A percentile compares a stretch with the other conserved stretches of the same genome.
phyloP scores from a whole-genome alignment of 2,329 filamentous ascomycete species.

The Rutstroemia sp. region DNA sequence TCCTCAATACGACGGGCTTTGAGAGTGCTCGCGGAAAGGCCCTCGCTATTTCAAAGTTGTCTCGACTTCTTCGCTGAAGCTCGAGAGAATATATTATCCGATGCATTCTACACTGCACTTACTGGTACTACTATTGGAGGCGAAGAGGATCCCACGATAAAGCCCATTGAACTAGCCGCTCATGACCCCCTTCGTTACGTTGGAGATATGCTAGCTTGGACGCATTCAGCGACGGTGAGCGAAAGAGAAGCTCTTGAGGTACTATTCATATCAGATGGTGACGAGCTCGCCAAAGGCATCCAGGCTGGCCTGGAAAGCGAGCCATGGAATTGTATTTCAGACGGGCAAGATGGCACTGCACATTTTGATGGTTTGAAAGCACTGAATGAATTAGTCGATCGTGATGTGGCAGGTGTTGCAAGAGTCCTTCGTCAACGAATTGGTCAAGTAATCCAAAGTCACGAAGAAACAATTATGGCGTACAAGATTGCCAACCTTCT shows the following conservation, averaged over 20 bases:
- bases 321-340: conserved; percentile 64
- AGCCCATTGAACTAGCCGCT: conserved; percentile 89
- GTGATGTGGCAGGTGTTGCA: conserved; percentile 73
- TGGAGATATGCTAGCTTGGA: conserved; percentile 96
- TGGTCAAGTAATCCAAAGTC: conserved; percentile 85
- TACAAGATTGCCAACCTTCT: conserved; percentile 89
- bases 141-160: conserved; percentile 54
- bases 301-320: conserved; percentile 75
- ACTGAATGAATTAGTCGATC: conserved; percentile 77
- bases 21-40: conserved; percentile 80
- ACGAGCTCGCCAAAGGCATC: conserved; percentile 78
- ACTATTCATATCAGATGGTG: conserved; percentile 83
- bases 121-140: conserved; percentile 61
- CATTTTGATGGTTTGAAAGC: conserved; percentile 76
- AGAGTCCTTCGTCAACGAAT: conserved; percentile 82
- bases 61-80: conserved; percentile 90
- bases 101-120: conserved; percentile 81
- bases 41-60: conserved; percentile 86
- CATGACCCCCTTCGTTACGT: conserved; percentile 89
- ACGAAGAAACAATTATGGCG: conserved; percentile 80
- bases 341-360: conserved; percentile 46
- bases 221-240: conserved; percentile 87
- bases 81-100: conserved; percentile 76
- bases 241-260: conserved; percentile 89
- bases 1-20: conserved; percentile 76